Evolutionary conservation across 345 rosid species (phyloP).

Genomic region (Murraya paniculata): DNA sequence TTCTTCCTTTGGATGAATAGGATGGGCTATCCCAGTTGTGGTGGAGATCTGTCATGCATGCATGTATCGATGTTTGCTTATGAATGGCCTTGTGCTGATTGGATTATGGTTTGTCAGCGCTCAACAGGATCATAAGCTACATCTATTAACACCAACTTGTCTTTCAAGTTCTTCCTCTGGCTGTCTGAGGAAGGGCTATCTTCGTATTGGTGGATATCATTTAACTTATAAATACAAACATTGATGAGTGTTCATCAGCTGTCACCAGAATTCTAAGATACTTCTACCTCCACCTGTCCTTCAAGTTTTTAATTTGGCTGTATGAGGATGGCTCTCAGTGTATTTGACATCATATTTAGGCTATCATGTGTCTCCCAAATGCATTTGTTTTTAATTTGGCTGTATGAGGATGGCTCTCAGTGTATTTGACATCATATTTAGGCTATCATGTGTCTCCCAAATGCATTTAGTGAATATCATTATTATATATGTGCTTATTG

Average conservation of each 20-base stretch:
- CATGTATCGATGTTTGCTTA: background rate
- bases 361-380: background rate
- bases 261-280: background rate
- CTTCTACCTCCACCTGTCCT: background rate
- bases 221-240: background rate
- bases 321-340: background rate
- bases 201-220: background rate
- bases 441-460: background rate
- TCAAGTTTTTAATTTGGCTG: background rate
- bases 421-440: background rate
- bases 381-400: background rate
- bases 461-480: background rate
- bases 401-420: background rate
- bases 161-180: conserved; percentile 10
- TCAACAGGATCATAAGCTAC: conserved; percentile 30
- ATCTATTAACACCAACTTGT: background rate
- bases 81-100: conserved; percentile 22
- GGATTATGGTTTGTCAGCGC: conserved; percentile 12
- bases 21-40: conserved; percentile 6
- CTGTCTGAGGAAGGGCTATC: conserved; percentile 3
- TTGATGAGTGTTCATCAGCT: background rate
- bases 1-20: background rate
- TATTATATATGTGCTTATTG: conserved; percentile 21
- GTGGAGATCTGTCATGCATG: background rate
- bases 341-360: background rate